Base-by-base conservation (phyloP, 2,329 filamentous ascomycete genomes). In the Colletotrichum endophyticum region DNA sequence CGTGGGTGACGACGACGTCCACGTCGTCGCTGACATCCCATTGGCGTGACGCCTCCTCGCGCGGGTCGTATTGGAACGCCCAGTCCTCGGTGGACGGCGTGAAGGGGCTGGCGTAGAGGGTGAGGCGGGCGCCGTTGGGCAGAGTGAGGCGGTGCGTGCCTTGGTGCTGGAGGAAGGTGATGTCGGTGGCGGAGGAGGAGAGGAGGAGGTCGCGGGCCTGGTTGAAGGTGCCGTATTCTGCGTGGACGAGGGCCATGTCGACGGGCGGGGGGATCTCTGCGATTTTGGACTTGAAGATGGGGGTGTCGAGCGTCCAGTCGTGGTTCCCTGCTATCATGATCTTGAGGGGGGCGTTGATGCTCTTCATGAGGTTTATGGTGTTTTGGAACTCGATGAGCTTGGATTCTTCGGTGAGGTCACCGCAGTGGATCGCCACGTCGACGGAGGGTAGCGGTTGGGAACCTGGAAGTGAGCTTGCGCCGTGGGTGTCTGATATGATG, bases 241-340 rank as follows among this genome's bases (percentile, higher is more conserved):
- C 30, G 5, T 66, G 44, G n/a, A 73, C 76, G 7, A 81, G 69
- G 27, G 25, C 63, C 22, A 67, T 19, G 3, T 22, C 25, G 8
- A 78, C 49, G n/a, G 62, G n/a, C 19, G 32, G 39, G 9, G 36
- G 19, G 25, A 49, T 56, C 19, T 73, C 61, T 12, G 63, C 74
- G 19, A 66, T 59, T 25, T 64, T 44, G 7, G 12, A 30, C 12
- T 19, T 15, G 44, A 63, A 66, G 11, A 56, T 30, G 3, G 63
- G 56, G 12, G 7, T 44, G 36, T 87, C 85, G 4, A 87, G 80
- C 0, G 84, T 86, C 56, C 89, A 89, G 75, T 91, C 88, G 75
- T 91, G 88, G 68, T 90, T 91, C 1, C 89, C 89, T 3, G 89
- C 84, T 59, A 91, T 90, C 8, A 86, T 81, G 2, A 91, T 79